A percentile compares a stretch with the other conserved stretches of the same genome.
Evolutionary conservation across 2,329 filamentous ascomycete species (phyloP).

Genomic region (Ceratocystis diversiconidia): DNA sequence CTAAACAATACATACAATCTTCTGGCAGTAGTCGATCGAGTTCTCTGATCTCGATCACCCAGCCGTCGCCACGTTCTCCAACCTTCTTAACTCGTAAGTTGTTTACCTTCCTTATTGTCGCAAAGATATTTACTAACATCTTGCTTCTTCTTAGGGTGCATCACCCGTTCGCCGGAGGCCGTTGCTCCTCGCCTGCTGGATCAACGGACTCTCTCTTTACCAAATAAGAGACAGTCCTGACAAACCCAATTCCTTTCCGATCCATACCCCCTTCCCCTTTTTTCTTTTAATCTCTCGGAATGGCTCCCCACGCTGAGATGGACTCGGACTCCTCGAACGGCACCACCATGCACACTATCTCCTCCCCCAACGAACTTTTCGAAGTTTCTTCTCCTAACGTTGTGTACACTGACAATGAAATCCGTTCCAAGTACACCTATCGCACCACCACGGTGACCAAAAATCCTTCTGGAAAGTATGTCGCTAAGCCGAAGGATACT

Average conservation of each 20-base stretch:
- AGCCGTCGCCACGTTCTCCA: slow-evolving; percentile 68
- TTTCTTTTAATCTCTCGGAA: slow-evolving; percentile 28
- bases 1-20: neutral
- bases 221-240: slow-evolving; percentile 32
- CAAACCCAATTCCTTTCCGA: slow-evolving; percentile 18
- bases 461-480: slow-evolving; percentile 55
- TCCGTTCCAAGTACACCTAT: slow-evolving; percentile 91
- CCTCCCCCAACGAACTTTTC: slow-evolving; percentile 48
- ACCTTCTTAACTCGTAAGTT: slow-evolving; percentile 86
- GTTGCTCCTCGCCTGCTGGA: slow-evolving; percentile 77
- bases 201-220: slow-evolving; percentile 54
- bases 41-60: slow-evolving; percentile 16
- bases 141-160: slow-evolving; percentile 48
- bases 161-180: slow-evolving; percentile 92
- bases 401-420: slow-evolving; percentile 71
- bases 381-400: slow-evolving; percentile 87
- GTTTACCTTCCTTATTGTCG: neutral
- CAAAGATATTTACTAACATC: neutral
- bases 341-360: slow-evolving; percentile 23
- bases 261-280: neutral
- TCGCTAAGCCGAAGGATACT: slow-evolving; percentile 76
- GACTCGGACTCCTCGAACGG: slow-evolving; percentile 41
- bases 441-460: slow-evolving; percentile 75
- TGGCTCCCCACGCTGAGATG: slow-evolving; percentile 82
- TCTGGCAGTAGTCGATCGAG: slow-evolving; percentile 15